Evolutionary conservation across 2,329 filamentous ascomycete genomes (phyloP).

Genomic region (Cladosporium cucumerinum): DNA sequence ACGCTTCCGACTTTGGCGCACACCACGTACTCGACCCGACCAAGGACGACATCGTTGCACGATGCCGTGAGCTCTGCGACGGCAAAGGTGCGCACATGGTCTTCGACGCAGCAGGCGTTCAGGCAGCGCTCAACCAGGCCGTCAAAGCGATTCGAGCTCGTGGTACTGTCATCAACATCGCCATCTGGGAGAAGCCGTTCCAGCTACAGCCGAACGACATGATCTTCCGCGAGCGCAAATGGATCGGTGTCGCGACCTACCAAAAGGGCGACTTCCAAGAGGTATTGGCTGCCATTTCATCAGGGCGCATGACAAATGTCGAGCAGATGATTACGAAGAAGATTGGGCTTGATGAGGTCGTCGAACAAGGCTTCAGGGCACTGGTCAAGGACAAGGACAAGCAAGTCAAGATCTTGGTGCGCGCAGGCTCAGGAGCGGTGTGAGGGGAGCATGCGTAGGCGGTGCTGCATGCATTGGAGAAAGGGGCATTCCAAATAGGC

Average conservation of each 20-base stretch:
- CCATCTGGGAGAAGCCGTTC: slow-evolving; percentile 54
- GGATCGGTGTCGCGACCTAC: slow-evolving; percentile 53
- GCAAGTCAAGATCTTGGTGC: slow-evolving; percentile 49
- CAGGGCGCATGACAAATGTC: slow-evolving; percentile 40
- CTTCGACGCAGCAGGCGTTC: slow-evolving; percentile 54
- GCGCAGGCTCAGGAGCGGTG: slow-evolving; percentile 24
- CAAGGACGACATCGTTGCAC: slow-evolving; percentile 46
- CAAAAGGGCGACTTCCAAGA: slow-evolving; percentile 50
- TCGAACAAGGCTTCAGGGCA: slow-evolving; percentile 47
- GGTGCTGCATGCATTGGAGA: neutral
- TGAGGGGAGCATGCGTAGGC: slow-evolving; percentile 14
- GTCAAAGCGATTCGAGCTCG: slow-evolving; percentile 48
- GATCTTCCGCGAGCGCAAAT: slow-evolving; percentile 52
- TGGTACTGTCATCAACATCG: slow-evolving; percentile 54
- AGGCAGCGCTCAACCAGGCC: slow-evolving; percentile 48
- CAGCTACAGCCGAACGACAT: slow-evolving; percentile 50
- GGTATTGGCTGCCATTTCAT: slow-evolving; percentile 46
- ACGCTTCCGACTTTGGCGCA: slow-evolving; percentile 51
- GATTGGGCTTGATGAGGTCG: slow-evolving; percentile 46
- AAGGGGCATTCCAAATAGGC: neutral
- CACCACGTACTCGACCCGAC: slow-evolving; percentile 51
- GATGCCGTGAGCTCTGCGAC: slow-evolving; percentile 44
- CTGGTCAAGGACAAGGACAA: slow-evolving; percentile 50
- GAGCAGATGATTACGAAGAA: slow-evolving; percentile 50
- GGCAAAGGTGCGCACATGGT: slow-evolving; percentile 49